These are phyloP conservation scores for Leishmania amazonensis DNA, from an alignment of 208 protist genomes.

Conservation along the genomic window DNA sequence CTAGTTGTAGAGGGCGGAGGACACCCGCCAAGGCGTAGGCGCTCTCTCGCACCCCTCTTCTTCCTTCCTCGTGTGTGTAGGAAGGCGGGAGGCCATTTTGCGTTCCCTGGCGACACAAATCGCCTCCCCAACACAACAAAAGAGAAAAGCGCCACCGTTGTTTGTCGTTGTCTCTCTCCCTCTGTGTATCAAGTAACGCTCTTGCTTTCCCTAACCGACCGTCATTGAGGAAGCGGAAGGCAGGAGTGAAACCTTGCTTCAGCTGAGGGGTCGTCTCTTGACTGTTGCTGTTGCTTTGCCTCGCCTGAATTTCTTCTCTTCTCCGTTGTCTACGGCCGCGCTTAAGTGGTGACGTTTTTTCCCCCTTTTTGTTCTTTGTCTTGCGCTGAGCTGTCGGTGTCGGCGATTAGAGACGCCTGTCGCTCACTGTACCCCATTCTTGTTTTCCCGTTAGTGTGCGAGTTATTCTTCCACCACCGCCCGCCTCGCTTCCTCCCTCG, in stretches of 20 bases:
- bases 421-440: not conserved
- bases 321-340: not conserved
- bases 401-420: not conserved
- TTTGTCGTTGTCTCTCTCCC: not conserved
- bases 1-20: not conserved
- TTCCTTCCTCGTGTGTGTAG: not conserved
- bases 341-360: not conserved
- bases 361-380: not conserved
- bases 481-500: not conserved
- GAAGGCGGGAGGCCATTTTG: not conserved
- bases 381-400: not conserved
- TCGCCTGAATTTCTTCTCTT: not conserved
- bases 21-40: not conserved
- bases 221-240: not conserved
- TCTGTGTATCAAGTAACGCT: not conserved
- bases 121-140: not conserved
- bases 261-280: not conserved
- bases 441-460: conserved; percentile 1
- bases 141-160: not conserved
- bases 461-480: not conserved
- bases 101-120: not conserved
- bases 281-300: not conserved
- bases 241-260: not conserved
- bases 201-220: not conserved
- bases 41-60: not conserved